Conservation (phyloP, 2,329 filamentous ascomycete species). For the Epichloe festucae region DNA sequence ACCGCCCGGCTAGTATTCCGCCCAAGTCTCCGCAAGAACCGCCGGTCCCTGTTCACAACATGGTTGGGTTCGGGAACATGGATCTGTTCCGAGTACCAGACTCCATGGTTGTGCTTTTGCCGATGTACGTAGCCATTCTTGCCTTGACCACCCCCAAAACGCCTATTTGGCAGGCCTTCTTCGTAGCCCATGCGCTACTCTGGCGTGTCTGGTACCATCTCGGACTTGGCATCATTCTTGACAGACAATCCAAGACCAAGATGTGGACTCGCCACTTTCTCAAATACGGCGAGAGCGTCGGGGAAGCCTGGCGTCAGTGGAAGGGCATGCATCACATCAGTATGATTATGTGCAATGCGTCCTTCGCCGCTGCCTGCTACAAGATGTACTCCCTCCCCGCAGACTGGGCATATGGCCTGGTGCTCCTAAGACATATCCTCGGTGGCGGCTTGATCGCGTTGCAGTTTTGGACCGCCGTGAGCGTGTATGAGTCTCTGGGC, state of each 20-base stretch:
- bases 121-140: constrained; percentile 61
- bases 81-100: constrained; percentile 84
- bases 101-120: constrained; percentile 62
- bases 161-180: constrained; percentile 59
- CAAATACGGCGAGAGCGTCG: constrained; percentile 82
- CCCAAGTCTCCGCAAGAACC: constrained; percentile 18
- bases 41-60: constrained; percentile 63
- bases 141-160: constrained; percentile 69
- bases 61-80: constrained; percentile 71
- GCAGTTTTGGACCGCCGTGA: constrained; percentile 84
- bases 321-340: constrained; percentile 91
- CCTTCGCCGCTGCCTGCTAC: constrained; percentile 83
- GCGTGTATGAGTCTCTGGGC: constrained; percentile 88
- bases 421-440: constrained; percentile 74
- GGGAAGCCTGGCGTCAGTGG: constrained; percentile 97
- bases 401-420: constrained; percentile 79
- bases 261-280: constrained; percentile 95
- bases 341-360: constrained; percentile 78
- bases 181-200: constrained; percentile 63
- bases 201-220: constrained; percentile 91
- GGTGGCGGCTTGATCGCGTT: constrained; percentile 69
- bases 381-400: constrained; percentile 87
- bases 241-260: constrained; percentile 78
- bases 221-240: constrained; percentile 74
- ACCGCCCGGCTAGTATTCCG: constrained; percentile 11